Base-by-base conservation (phyloP, 2,329 filamentous ascomycete species). In the Xenosphaeropsis pyriputrescens region DNA sequence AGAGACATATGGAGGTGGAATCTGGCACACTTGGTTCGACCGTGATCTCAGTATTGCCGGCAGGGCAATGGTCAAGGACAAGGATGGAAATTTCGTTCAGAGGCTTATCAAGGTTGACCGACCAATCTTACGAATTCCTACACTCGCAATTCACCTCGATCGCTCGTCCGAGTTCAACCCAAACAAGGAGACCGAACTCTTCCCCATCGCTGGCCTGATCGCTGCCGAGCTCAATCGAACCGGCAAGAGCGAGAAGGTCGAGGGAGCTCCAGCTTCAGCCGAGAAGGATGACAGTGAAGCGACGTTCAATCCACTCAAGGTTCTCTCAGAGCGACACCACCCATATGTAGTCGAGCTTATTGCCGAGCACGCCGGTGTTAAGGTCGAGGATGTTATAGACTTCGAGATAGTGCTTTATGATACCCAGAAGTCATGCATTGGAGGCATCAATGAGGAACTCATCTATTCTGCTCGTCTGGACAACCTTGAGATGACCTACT, bases 21-120 rank as follows among this genome's bases (percentile, higher is more conserved):
- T 96, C 52, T 96, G 89, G 89, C 88, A 95, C 60, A 93, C 85
- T 34, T 98, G 82, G 91, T 98, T 98, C 55, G 91, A 98, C 58
- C 79, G 91, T 36, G 91, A 98, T 57, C 65, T 98, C 44, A 82
- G 84, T 50, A 76, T 96, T 38, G 91, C 91, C 22, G 91, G 91
- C 7, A 73, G 91, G 42, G 84, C 84, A 12, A 79, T 96, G 66
- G 83, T 91, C 39, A 76, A 72, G 49, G 77, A 78, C 40, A 70
- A 70, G 34, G 71, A 82, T 41, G 84, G 82, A 37, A 77, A 72
- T 45, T 83, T 93, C 46, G 73, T 78, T 44, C 81, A 85, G 61
- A 88, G 80, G 60, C 70, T 98, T 40, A 75, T 96, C 61, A 91
- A 93, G 63, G 74, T 98, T 45, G 82, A 93, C 51, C 78, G 81